phyloP scores from a whole-genome alignment of 495 filamentous ascomycete species.

The Baudoinia panamericana region DNA sequence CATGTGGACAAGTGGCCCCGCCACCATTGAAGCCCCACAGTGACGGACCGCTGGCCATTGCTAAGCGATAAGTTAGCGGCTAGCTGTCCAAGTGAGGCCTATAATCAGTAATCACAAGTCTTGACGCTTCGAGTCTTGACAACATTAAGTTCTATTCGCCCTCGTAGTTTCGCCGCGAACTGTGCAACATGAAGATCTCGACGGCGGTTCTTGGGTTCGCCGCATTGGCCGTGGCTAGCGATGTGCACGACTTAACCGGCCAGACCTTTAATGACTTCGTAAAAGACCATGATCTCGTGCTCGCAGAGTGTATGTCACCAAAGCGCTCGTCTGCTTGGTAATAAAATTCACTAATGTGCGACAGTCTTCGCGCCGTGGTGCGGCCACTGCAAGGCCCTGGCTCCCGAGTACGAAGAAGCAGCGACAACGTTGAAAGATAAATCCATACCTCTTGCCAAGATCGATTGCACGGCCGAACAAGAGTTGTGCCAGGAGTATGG shows the following conservation, averaged over 20 bases:
- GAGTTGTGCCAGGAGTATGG: slow-evolving; percentile 81
- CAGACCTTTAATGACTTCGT: slow-evolving; percentile 80
- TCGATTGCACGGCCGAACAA: slow-evolving; percentile 91
- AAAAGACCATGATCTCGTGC: slow-evolving; percentile 65
- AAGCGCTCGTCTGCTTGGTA: too few species aligned
- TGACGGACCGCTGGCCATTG: too few species aligned
- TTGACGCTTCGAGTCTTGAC: too few species aligned
- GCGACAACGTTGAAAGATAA: slow-evolving; percentile 91
- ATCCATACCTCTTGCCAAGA: slow-evolving; percentile 79
- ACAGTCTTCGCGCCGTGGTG: slow-evolving; percentile 61
- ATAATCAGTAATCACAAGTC: too few species aligned
- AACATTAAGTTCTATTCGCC: too few species aligned
- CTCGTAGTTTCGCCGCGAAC: too few species aligned
- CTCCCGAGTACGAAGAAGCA: slow-evolving; percentile 78
- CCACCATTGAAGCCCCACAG: too few species aligned
- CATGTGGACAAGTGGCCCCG: too few species aligned
- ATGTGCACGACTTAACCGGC: slow-evolving; percentile 63
- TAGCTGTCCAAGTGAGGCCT: too few species aligned
- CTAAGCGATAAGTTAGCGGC: too few species aligned
- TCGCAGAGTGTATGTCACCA: slow-evolving; percentile 70
- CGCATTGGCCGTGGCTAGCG: slow-evolving; percentile 57
- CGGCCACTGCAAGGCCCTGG: slow-evolving; percentile 74
- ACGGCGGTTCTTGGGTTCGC: slow-evolving; percentile 38
- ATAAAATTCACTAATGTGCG: neutral
- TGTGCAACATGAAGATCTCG: too few species aligned